Evolutionary conservation across 495 filamentous ascomycete species (phyloP), one percentile per base, ranked within the genome.

Genomic region (Neurospora hispaniola): DNA sequence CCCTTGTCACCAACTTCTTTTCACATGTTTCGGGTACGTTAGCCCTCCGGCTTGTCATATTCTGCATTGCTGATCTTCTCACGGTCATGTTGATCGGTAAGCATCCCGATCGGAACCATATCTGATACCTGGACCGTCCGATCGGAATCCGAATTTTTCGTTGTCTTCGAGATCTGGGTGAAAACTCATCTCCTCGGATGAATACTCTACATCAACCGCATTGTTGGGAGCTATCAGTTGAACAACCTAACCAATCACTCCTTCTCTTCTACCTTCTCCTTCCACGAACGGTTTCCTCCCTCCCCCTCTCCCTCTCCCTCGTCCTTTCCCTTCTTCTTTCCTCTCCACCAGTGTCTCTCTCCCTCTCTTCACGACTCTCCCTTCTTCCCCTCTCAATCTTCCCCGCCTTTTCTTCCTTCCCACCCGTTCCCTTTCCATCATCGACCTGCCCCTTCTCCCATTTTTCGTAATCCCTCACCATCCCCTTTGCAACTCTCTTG

Each of bases 401-500:
- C 44, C 43, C 8, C 6, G 40, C 39, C 70, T 66, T 71, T 14
- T 31, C 39, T 7, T 48, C 39, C 12, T 27, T 1, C 7, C n/a
- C 35, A 18, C 43, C 3, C 72, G 1, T 71, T 70, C 27, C 41
- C 69, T 11, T 42, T 69, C 39, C 54, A 2, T 12, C 27, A 31
- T 18, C 27, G 2, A 1, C 54, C 14, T 16, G 4, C 1, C 54
- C 27, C 54, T 66, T 66, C 14, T 66, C 40, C 42, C 62, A 39
- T 16, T 12, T 18, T 14, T 66, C 41, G 20, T 54, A 14, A 42
- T 40, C 41, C 39, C 38, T 54, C 9, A 72, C 48, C 23, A 39
- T 31, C 23, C 70, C 44, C 70, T 72, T 73, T 10, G 42, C 70
- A 8, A 72, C 72, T 54, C 44, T 74, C 72, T 46, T 74, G 6